Conservation (phyloP, 352 stramenopile genomes). For the Phytophthora pisi region DNA sequence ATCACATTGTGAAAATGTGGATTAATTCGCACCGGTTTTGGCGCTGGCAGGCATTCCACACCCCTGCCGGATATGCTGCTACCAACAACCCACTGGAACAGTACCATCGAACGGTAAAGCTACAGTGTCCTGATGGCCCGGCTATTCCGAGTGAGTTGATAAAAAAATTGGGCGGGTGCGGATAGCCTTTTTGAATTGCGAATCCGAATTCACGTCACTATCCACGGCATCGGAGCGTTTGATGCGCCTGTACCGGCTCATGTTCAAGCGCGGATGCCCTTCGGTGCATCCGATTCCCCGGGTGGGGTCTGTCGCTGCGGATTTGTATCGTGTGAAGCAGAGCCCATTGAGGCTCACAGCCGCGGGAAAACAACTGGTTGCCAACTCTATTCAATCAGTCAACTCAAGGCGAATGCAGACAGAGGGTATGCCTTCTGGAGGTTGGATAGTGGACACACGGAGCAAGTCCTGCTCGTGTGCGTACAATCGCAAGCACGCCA, state of each 20-base stretch:
- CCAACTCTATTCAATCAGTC: background rate
- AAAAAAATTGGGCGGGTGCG: background rate
- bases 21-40: background rate
- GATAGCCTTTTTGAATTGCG: background rate
- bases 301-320: background rate
- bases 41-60: background rate
- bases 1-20: background rate
- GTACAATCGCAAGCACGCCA: background rate
- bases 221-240: background rate
- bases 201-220: background rate
- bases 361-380: background rate
- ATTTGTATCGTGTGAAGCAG: conserved; percentile 6
- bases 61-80: background rate
- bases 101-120: background rate
- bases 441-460: conserved; percentile 2
- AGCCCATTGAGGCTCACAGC: background rate
- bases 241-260: background rate
- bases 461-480: background rate
- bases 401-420: background rate
- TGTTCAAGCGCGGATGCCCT: background rate
- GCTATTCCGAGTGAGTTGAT: background rate
- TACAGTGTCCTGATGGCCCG: background rate
- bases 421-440: conserved; percentile 1
- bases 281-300: background rate
- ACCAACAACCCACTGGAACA: background rate